phyloP scores from a whole-genome alignment of 371 early-diverging fungal genomes.

The Rhizopus arrhizus region DNA sequence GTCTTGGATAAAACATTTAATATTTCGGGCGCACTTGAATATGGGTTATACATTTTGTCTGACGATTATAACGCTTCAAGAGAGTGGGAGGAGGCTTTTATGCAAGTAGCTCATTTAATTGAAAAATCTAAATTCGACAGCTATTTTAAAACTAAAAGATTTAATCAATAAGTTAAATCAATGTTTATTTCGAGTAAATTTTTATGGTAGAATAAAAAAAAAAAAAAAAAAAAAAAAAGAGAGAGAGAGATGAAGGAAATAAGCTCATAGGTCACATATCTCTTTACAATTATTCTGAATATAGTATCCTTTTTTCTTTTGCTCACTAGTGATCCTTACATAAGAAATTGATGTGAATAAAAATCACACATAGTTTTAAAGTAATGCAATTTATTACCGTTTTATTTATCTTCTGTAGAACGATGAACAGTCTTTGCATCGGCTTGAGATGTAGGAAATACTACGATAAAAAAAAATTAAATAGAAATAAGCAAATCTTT shows the following conservation, averaged over 20 bases:
- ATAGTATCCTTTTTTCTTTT: too few species aligned
- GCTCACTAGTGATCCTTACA: too few species aligned
- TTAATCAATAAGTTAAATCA: neutral
- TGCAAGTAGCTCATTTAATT: slow-evolving; percentile 20
- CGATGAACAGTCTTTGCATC: slow-evolving; percentile 45
- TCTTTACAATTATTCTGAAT: too few species aligned
- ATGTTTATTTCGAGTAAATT: slow-evolving; percentile 21
- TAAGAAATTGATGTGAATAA: too few species aligned
- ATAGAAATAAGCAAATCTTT: neutral
- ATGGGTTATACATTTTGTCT: slow-evolving; percentile 49
- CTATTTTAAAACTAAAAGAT: slow-evolving; percentile 12
- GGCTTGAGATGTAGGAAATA: slow-evolving; percentile 75
- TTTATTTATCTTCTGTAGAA: neutral
- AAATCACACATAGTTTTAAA: too few species aligned
- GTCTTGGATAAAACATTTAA: slow-evolving; percentile 12
- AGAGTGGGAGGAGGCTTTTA: slow-evolving; percentile 43
- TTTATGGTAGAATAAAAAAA: slow-evolving; percentile 15
- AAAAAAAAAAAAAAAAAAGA: too few species aligned
- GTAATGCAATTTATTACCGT: too few species aligned
- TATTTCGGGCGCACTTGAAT: slow-evolving; percentile 28
- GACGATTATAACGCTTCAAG: slow-evolving; percentile 29
- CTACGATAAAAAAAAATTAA: slow-evolving; percentile 5
- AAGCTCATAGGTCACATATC: too few species aligned
- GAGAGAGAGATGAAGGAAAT: too few species aligned
- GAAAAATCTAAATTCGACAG: slow-evolving; percentile 21